phyloP scores from a whole-genome alignment of 257 asterid genomes.

The Leptodermis oblonga region DNA sequence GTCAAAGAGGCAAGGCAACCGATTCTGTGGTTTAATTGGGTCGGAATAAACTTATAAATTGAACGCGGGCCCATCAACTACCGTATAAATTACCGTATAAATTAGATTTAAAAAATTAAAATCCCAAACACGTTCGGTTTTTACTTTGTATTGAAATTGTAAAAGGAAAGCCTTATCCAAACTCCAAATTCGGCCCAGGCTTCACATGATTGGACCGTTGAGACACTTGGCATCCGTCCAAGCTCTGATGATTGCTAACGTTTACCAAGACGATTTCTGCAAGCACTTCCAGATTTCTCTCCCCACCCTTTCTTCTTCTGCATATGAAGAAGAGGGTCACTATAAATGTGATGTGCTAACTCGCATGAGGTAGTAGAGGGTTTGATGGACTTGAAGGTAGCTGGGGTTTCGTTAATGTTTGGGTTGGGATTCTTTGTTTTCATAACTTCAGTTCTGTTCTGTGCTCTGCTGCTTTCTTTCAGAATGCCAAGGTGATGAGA shows the following conservation, averaged over 20 bases:
- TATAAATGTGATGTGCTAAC: background rate
- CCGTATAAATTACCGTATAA: too few relatives aligned
- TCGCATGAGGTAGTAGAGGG: constrained; percentile 1
- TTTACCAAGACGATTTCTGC: constrained; percentile 51
- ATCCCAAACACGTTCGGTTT: too few relatives aligned
- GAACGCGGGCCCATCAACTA: too few relatives aligned
- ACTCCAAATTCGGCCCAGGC: background rate
- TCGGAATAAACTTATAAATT: too few relatives aligned
- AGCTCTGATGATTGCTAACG: constrained; percentile 15
- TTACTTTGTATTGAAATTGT: background rate
- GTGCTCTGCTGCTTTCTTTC: constrained; percentile 89
- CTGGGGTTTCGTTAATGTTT: constrained; percentile 78
- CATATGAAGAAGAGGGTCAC: background rate
- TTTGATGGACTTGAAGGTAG: constrained; percentile 77
- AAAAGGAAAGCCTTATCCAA: background rate
- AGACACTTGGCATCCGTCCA: constrained; percentile 26
- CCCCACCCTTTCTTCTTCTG: background rate
- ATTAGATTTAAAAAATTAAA: too few relatives aligned
- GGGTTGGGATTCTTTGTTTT: constrained; percentile 83
- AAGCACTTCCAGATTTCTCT: background rate
- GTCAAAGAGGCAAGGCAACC: too few relatives aligned
- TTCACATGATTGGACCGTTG: constrained; percentile 31
- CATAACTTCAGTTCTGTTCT: constrained; percentile 78
- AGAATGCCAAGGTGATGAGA: constrained; percentile 85
- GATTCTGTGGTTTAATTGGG: too few relatives aligned